Base-by-base conservation (phyloP, 2,329 filamentous ascomycete genomes). In the Parastagonospora nodorum region DNA sequence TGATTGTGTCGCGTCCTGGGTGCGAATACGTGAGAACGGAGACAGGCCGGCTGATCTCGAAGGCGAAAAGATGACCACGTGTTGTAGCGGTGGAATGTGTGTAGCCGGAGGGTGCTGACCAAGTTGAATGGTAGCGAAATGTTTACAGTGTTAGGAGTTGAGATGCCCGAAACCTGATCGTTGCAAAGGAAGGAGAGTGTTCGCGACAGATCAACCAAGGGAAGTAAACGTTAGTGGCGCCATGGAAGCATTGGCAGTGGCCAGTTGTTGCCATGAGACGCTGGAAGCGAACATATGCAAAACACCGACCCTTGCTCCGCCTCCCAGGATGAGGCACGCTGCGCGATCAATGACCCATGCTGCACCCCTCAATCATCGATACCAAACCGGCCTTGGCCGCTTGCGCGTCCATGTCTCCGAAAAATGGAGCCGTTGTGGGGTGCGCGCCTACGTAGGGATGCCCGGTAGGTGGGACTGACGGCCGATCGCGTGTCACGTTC, bases 361-460 rank as follows among this genome's bases (percentile, higher is more conserved):
- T 24, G 19, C 19, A 24, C 3, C 19, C 19, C 19, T 24, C 19
- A 16, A 6, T 37, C 35, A 37, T 37, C 14, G 14, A 6, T 16
- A 16, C 14, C 35, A 16, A 16, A 46, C 51, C 42, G 47, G 14
- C 39, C 55, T 57, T 57, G 55, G 55, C 51, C 40, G 45, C 38
- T 55, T 55, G 55, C 51, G 51, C 48, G 55, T 57, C 45, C 24
- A 24, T 35, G 55, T 58, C 48, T 55, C 52, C 28, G 50, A 55
- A 58, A 53, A 53, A 45, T 58, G 55, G 55, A 49, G 24, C 30
- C 12, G 27, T n/a, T 27, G 39, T 32, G 24, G 29, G 19, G 31
- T n/a, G 8, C 16, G 9, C 5, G 8, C n/a, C 15, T 15, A 12
- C 11, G 32, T n/a, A 14, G 32, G 32, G 12, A 11, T n/a, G 32